Conservation (phyloP, 2,329 filamentous ascomycete species). For the Biscogniauxia marginata region DNA sequence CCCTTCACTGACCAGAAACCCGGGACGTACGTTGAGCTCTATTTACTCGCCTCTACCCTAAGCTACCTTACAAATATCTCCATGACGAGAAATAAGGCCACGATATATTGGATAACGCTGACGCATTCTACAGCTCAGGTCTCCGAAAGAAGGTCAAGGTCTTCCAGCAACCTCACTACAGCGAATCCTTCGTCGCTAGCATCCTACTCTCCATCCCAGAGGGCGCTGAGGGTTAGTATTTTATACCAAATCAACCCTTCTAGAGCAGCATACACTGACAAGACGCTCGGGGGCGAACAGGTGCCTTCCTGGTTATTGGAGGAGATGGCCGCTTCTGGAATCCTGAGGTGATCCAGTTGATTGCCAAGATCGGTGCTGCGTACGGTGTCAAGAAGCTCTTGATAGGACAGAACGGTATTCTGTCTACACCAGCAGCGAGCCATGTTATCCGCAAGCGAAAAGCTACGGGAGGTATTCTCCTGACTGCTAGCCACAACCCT, state of each 20-base stretch:
- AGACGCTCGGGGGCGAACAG: slow-evolving; percentile 32
- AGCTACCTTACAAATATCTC: slow-evolving; percentile 28
- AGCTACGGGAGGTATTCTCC: slow-evolving; percentile 91
- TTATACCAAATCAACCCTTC: neutral
- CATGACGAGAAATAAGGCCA: neutral
- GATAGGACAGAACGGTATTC: slow-evolving; percentile 92
- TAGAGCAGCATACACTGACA: neutral
- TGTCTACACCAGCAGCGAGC: slow-evolving; percentile 94
- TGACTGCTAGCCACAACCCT: slow-evolving; percentile 98
- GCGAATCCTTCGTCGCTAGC: slow-evolving; percentile 90
- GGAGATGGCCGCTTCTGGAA: slow-evolving; percentile 98
- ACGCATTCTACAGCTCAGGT: slow-evolving; percentile 68
- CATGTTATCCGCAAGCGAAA: slow-evolving; percentile 93
- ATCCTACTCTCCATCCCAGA: slow-evolving; percentile 97
- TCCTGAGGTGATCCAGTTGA: slow-evolving; percentile 92
- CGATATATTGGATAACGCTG: slow-evolving; percentile 4
- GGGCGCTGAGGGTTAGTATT: slow-evolving; percentile 72
- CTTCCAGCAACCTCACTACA: slow-evolving; percentile 94
- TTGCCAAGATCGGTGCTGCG: slow-evolving; percentile 93
- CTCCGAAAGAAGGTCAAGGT: slow-evolving; percentile 98
- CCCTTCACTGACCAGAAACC: slow-evolving; percentile 97
- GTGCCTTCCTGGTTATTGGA: slow-evolving; percentile 88
- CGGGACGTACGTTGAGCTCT: slow-evolving; percentile 76
- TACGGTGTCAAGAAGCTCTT: slow-evolving; percentile 99
- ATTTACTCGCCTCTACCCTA: slow-evolving; percentile 4